Evolutionary conservation across 2,329 filamentous ascomycete species (phyloP), one percentile per base, ranked within the genome.

Genomic region (Botrytis fabae): DNA sequence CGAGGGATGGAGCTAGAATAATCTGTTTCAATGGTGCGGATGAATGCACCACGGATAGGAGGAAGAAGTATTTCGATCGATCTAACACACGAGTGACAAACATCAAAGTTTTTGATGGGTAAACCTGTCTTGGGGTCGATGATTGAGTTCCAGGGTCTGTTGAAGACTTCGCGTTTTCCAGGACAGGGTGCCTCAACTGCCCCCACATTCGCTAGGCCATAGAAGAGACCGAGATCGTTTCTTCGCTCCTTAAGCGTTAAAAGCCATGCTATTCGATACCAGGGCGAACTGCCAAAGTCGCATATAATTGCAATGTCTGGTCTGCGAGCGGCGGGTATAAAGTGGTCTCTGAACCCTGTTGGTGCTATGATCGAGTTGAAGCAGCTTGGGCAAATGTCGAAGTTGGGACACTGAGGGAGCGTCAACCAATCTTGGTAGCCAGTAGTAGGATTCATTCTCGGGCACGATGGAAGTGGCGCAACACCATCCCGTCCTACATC

Each of bases 241-340:
- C 88, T 85, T 20, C 89, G 83, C 76, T 93, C 89, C 81, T 94
- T 94, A 70, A 92, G 84, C 2, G 91, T 95, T 75, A 97, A 86
- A 4, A 95, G 86, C 89, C 92, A 97, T 0, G 94, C 94, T 57
- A 97, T 89, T 42, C 93, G 90, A 78, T 93, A 91, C 93, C 94
- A 98, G 0, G 91, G 89, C 0, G 86, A 87, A 20, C 89, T 87
- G 44, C 93, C 93, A 81, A 98, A 93, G 76, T 94, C 91, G 82
- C 95, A 98, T 63, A 87, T 85, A 12, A 93, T 86, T 63, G 88
- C 85, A 59, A 86, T 84, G 22, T 88, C 86, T 4, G 86, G 83
- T 25, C 90, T 88, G 42, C 85, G 84, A 44, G 89, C 85, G 51
- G 89, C 88, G 4, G 86, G 86, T 18, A 90, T 84, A 78, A 97